Evolutionary conservation across 805 yeast genomes (phyloP).

Genomic region (Metschnikowia bowlesiae): DNA sequence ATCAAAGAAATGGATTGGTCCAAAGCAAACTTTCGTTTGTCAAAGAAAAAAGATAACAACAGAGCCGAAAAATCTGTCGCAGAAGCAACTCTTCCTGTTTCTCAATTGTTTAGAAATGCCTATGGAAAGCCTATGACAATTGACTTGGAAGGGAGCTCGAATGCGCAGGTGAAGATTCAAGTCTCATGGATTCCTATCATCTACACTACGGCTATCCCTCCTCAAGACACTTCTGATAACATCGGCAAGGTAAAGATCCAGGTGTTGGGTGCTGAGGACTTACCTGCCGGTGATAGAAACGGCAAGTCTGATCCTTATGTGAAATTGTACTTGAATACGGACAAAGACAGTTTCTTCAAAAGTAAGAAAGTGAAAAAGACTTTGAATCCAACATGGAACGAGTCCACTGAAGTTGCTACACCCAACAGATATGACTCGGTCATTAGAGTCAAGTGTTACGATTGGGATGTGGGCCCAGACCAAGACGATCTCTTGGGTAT

Average conservation of each 20-base stretch:
- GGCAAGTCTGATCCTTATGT: slow-evolving; percentile 94
- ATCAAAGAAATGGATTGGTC: slow-evolving; percentile 79
- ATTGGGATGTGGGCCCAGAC: slow-evolving; percentile 93
- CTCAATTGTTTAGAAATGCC: slow-evolving; percentile 59
- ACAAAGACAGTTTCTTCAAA: slow-evolving; percentile 56
- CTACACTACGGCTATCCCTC: slow-evolving; percentile 54
- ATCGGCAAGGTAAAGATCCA: slow-evolving; percentile 66
- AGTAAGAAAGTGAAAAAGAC: slow-evolving; percentile 83
- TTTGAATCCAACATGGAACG: slow-evolving; percentile 87
- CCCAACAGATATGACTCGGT: slow-evolving; percentile 58
- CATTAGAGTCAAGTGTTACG: slow-evolving; percentile 58
- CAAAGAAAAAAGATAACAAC: slow-evolving; percentile 50
- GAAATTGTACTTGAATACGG: slow-evolving; percentile 62
- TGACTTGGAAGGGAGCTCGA: slow-evolving; percentile 49
- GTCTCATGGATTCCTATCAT: slow-evolving; percentile 77
- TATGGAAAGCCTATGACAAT: slow-evolving; percentile 58
- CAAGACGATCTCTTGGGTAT: slow-evolving; percentile 78
- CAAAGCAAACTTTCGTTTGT: slow-evolving; percentile 54
- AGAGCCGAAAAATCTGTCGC: slow-evolving; percentile 56
- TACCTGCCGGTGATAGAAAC: slow-evolving; percentile 82
- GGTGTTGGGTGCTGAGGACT: slow-evolving; percentile 57
- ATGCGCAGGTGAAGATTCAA: slow-evolving; percentile 52
- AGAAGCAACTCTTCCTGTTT: slow-evolving; percentile 61
- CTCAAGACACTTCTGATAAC: slow-evolving; percentile 68
- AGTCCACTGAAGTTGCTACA: slow-evolving; percentile 52